These are phyloP conservation scores for Vigna mungo DNA, from an alignment of 306 rosid species.

Conservation along the genomic window DNA sequence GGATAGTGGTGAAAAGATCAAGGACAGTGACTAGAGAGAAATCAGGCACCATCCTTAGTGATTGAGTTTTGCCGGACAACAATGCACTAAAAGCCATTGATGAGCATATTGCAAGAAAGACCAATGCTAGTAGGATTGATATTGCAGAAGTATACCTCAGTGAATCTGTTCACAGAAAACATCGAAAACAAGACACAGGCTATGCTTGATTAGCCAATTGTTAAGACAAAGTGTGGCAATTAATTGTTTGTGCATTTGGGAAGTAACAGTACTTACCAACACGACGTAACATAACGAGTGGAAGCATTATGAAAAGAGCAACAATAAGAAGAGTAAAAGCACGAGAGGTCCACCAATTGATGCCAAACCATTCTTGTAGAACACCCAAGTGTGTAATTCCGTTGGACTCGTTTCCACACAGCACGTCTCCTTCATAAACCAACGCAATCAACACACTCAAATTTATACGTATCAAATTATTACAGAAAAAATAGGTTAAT, in stretches of 20 bases:
- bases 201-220: neutral
- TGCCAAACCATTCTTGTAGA: constrained; percentile 69
- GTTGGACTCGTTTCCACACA: constrained; percentile 56
- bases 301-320: constrained; percentile 54
- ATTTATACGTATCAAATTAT: neutral
- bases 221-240: neutral
- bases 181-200: neutral
- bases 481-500: no score
- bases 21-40: constrained; percentile 56
- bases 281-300: constrained; percentile 56
- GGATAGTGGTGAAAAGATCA: constrained; percentile 67
- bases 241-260: neutral
- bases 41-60: constrained; percentile 58
- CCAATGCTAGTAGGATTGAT: constrained; percentile 61
- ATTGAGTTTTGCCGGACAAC: constrained; percentile 51
- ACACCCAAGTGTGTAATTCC: constrained; percentile 56
- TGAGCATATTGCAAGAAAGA: constrained; percentile 62
- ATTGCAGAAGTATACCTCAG: constrained; percentile 68
- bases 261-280: constrained; percentile 52
- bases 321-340: constrained; percentile 56
- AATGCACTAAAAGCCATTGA: constrained; percentile 64
- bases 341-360: constrained; percentile 72
- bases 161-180: constrained; percentile 52
- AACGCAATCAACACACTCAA: neutral
- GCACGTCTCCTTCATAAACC: constrained; percentile 57